phyloP scores from a whole-genome alignment of 2,329 filamentous ascomycete species.

The Salinomyces thailandicus region DNA sequence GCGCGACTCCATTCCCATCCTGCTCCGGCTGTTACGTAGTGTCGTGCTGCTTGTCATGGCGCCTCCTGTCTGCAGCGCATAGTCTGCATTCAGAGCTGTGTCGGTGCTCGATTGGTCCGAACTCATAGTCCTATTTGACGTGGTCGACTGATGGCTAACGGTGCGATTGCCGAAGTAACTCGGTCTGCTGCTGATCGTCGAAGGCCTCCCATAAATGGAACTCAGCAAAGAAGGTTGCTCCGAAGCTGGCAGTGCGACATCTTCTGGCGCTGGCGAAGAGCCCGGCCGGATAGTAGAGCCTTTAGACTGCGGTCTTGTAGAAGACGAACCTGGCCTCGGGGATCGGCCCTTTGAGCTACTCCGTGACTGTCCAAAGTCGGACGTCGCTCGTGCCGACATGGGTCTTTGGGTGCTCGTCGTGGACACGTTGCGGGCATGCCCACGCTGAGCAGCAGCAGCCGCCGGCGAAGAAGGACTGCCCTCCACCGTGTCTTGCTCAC shows the following conservation, averaged over 20 bases:
- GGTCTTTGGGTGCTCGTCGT: slow-evolving; percentile 4
- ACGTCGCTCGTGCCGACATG: slow-evolving; percentile 1
- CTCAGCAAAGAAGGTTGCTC: slow-evolving; percentile 7
- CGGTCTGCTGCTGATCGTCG: slow-evolving; percentile 35
- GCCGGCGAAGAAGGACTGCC: slow-evolving; percentile 33
- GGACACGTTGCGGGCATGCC: slow-evolving; percentile 10
- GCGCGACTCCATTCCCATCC: slow-evolving; percentile 52
- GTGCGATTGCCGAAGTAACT: slow-evolving; percentile 47
- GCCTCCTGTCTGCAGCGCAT: slow-evolving; percentile 71
- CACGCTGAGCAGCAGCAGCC: slow-evolving; percentile 31
- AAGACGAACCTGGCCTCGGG: slow-evolving; percentile 2
- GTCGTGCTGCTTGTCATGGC: slow-evolving; percentile 45
- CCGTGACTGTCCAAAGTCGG: slow-evolving; percentile 1
- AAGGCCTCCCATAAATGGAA: slow-evolving; percentile 3
- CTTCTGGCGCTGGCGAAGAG: slow-evolving; percentile 12
- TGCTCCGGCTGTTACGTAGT: slow-evolving; percentile 27
- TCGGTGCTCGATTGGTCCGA: slow-evolving; percentile 61
- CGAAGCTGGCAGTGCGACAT: slow-evolving; percentile 3
- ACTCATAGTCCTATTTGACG: slow-evolving; percentile 44
- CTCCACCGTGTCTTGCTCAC: slow-evolving; percentile 14
- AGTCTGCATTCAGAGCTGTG: slow-evolving; percentile 64
- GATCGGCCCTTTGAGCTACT: slow-evolving; percentile 2
- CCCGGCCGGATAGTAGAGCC: slow-evolving; percentile 12
- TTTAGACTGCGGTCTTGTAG: slow-evolving; percentile 10
- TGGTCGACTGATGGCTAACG: slow-evolving; percentile 48